Conservation (phyloP, 78 protist species). For the Isochrysis galbana region DNA sequence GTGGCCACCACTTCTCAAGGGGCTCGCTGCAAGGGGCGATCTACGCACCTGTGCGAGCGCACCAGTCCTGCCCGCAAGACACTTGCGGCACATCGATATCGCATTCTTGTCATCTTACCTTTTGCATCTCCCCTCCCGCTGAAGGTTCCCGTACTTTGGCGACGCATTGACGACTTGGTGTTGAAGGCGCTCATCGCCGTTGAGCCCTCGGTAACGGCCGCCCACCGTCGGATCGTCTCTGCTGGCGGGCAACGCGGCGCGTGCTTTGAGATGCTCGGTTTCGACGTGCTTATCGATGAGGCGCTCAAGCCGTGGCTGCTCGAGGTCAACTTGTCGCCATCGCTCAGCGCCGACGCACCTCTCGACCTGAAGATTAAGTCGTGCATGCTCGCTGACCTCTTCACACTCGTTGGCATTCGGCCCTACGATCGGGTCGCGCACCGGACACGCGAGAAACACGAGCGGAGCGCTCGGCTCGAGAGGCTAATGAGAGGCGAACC, state of each 20-base stretch:
- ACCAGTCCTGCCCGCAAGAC: no score
- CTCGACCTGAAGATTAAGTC: constrained; percentile 39
- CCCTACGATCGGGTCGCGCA: neutral
- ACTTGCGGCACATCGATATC: no score
- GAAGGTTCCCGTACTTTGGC: neutral
- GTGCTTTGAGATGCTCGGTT: constrained; percentile 66
- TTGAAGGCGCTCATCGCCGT: constrained; percentile 50
- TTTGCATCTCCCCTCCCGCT: no score
- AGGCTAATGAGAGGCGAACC: neutral
- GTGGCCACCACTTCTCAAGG: no score
- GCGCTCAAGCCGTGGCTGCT: constrained; percentile 67
- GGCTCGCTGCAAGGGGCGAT: no score
- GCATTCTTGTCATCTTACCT: no score
- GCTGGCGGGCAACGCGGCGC: neutral
- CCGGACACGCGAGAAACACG: no score
- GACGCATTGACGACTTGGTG: constrained; percentile 49
- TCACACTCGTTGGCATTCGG: neutral
- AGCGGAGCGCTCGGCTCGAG: neutral
- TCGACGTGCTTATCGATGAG: constrained; percentile 74
- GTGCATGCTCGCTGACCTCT: constrained; percentile 16
- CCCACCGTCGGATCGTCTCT: neutral
- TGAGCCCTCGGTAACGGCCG: constrained; percentile 39
- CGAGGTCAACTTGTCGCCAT: constrained; percentile 77
- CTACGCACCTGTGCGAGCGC: no score
- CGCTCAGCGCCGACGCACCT: constrained; percentile 51